phyloP scores from a whole-genome alignment of 371 early-diverging fungal species.

The Thermomucor indicae-seudaticae region DNA sequence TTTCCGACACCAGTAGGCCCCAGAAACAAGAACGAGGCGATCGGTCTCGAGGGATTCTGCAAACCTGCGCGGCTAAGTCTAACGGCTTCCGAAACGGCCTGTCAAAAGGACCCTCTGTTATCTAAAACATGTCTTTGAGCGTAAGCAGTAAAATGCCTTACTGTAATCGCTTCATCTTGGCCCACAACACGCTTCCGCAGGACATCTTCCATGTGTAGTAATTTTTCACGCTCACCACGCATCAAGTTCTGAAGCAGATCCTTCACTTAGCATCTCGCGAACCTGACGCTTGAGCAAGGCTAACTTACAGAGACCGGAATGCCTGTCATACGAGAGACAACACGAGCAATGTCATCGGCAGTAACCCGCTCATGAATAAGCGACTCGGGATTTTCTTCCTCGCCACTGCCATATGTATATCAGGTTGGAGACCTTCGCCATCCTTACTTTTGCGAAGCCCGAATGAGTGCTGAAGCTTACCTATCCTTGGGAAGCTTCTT shows the following conservation, averaged over 20 bases:
- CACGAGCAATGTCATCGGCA: slow-evolving; percentile 81
- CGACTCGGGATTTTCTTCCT: slow-evolving; percentile 50
- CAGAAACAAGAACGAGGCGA: slow-evolving; percentile 88
- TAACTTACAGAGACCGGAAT: slow-evolving; percentile 73
- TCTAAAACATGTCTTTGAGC: background rate
- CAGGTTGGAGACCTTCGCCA: too few relatives aligned
- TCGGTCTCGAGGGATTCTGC: slow-evolving; percentile 65
- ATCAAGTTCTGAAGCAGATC: slow-evolving; percentile 52
- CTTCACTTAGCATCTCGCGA: too few relatives aligned
- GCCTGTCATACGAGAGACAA: slow-evolving; percentile 84
- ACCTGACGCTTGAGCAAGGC: too few relatives aligned
- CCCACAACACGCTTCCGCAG: slow-evolving; percentile 79
- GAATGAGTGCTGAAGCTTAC: slow-evolving; percentile 8
- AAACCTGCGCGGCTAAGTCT: slow-evolving; percentile 69
- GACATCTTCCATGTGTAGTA: slow-evolving; percentile 74
- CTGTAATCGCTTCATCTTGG: slow-evolving; percentile 69
- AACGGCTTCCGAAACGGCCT: slow-evolving; percentile 82
- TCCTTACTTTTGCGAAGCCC: background rate
- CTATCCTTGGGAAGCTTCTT: slow-evolving; percentile 60
- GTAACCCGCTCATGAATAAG: slow-evolving; percentile 85
- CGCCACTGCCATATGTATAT: slow-evolving; percentile 12
- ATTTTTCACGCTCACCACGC: slow-evolving; percentile 78
- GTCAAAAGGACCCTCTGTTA: background rate
- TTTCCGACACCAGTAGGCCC: slow-evolving; percentile 93
- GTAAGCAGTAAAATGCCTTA: slow-evolving; percentile 1